Conservation (phyloP, 495 filamentous ascomycete genomes). For the Penicillium coprophilum region DNA sequence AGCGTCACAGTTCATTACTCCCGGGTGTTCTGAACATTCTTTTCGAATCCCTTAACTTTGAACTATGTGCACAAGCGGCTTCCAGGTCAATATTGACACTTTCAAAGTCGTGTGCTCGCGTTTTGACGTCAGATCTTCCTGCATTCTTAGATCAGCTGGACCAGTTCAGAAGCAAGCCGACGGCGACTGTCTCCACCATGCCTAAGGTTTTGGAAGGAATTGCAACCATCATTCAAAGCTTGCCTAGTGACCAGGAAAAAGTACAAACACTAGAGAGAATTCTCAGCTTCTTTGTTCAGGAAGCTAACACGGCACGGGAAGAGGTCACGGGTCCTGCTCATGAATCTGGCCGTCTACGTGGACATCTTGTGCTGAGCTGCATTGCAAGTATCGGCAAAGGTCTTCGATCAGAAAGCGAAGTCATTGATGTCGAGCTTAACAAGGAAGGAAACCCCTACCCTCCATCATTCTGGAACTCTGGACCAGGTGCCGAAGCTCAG, state of each 20-base stretch:
- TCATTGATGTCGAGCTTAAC: conserved; percentile 62
- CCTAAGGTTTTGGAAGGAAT: conserved; percentile 81
- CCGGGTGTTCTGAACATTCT: conserved; percentile 77
- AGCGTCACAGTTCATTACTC: conserved; percentile 66
- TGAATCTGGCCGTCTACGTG: conserved; percentile 54
- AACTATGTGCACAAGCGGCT: conserved; percentile 65
- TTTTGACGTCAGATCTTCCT: conserved; percentile 67
- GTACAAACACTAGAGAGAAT: conserved; percentile 61
- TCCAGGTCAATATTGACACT: conserved; percentile 77
- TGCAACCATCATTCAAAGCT: conserved; percentile 77
- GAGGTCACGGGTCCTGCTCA: conserved; percentile 35
- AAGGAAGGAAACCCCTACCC: conserved; percentile 36
- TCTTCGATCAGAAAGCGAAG: conserved; percentile 67
- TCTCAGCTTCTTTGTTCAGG: conserved; percentile 57
- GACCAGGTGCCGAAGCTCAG: conserved; percentile 55
- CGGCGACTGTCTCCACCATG: conserved; percentile 68
- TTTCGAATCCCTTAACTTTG: conserved; percentile 69
- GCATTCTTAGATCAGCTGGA: conserved; percentile 78
- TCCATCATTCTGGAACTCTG: conserved; percentile 59
- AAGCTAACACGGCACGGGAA: conserved; percentile 36
- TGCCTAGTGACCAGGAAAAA: conserved; percentile 63
- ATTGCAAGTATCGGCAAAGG: conserved; percentile 76
- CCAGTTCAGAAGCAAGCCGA: conserved; percentile 57
- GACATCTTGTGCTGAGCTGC: conserved; percentile 67
- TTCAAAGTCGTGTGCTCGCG: conserved; percentile 74